Evolutionary conservation across 768 basidiomycete species (phyloP).

Genomic region (Dendrothele bispora): DNA sequence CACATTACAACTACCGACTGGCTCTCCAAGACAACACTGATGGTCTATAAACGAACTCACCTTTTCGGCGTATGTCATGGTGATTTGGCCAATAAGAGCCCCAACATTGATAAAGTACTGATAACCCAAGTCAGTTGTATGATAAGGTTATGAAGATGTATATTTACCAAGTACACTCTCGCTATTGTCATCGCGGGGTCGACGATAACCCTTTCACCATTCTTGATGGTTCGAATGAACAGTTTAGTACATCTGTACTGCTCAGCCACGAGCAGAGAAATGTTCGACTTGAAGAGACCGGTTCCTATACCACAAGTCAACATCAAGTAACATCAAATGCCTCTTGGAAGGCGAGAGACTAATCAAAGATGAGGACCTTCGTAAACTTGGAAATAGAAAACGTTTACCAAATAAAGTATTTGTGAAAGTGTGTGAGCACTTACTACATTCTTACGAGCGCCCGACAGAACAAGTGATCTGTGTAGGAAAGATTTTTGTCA

Average conservation of each 20-base stretch:
- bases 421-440: too few relatives aligned
- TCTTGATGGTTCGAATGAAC: conserved; percentile 48
- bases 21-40: too few relatives aligned
- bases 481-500: too few relatives aligned
- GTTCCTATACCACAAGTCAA: too few relatives aligned
- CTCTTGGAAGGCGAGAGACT: too few relatives aligned
- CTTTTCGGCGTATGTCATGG: conserved; percentile 69
- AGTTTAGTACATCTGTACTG: conserved; percentile 60
- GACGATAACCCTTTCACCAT: conserved; percentile 72
- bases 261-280: conserved; percentile 78
- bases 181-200: conserved; percentile 69
- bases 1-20: too few relatives aligned
- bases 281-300: conserved; percentile 76
- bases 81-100: conserved; percentile 64
- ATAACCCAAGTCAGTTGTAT: conserved; percentile 4
- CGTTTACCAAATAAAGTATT: too few relatives aligned
- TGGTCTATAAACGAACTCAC: conserved; percentile 22
- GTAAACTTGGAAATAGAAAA: too few relatives aligned
- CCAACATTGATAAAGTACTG: conserved; percentile 75
- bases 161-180: conserved; percentile 68
- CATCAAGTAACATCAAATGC: too few relatives aligned
- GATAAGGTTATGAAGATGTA: neutral
- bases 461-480: too few relatives aligned
- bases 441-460: too few relatives aligned
- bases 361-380: too few relatives aligned